A percentile compares a stretch with the other conserved stretches of the same genome.
phyloP scores from a whole-genome alignment of 2,329 filamentous ascomycete genomes.

The Pseudocercospora vitis region DNA sequence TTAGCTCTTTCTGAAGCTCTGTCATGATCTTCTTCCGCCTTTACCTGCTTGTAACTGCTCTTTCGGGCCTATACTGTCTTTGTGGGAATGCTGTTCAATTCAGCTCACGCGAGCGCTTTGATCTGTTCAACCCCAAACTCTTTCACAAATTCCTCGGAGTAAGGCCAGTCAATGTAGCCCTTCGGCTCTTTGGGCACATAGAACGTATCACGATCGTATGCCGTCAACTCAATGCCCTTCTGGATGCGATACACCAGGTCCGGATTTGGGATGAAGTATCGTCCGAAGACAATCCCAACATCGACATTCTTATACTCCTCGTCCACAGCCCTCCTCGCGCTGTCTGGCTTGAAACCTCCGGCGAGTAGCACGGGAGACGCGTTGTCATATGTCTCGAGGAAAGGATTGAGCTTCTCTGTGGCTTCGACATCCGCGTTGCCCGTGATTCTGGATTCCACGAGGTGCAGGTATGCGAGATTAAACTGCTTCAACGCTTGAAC shows the following conservation, averaged over 20 bases:
- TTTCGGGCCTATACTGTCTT: not conserved
- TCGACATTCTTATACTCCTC: constrained; percentile 42
- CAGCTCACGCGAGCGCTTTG: not conserved
- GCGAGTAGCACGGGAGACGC: constrained; percentile 51
- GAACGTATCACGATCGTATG: not conserved
- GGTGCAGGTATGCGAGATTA: constrained; percentile 60
- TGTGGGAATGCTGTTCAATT: not conserved
- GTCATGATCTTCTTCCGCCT: not conserved
- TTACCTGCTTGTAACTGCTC: not conserved
- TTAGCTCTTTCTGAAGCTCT: not conserved
- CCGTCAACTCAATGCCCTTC: constrained; percentile 37
- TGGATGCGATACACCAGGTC: constrained; percentile 50
- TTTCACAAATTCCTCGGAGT: not conserved
- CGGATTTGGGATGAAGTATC: constrained; percentile 51
- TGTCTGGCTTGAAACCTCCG: constrained; percentile 43
- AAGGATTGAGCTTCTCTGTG: constrained; percentile 44
- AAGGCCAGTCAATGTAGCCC: not conserved
- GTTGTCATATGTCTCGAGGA: constrained; percentile 48
- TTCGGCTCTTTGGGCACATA: not conserved
- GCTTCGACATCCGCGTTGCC: constrained; percentile 43
- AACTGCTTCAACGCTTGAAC: constrained; percentile 51
- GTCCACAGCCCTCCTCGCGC: constrained; percentile 36
- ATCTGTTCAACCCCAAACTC: not conserved
- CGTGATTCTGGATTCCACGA: constrained; percentile 58
- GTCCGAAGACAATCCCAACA: constrained; percentile 48